Base-by-base conservation (phyloP, 2,329 filamentous ascomycete genomes). In the Pseudogymnoascus sp. region DNA sequence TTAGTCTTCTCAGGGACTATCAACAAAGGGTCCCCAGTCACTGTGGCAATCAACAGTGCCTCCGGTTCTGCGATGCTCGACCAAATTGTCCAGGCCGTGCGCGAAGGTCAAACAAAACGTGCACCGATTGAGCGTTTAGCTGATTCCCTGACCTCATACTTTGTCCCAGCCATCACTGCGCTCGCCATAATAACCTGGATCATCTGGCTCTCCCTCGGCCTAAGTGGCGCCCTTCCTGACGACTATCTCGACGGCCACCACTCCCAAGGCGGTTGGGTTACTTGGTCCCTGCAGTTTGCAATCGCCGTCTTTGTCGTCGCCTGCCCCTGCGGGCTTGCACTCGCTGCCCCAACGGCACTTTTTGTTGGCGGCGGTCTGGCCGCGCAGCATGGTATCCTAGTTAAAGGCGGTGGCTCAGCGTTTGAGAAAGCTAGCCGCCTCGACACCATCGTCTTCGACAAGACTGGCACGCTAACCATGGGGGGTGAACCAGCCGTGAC, bases 261-360 rank as follows among this genome's bases (percentile, higher is more conserved):
- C 1, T 56, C 50, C 10, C 50, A 56, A 10, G 86, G 86, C n/a
- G 84, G 86, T 8, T 89, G 87, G 84, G 81, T 84, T 0, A 82
- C 87, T 1, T 93, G 90, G 79, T 88, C 89, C 2, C 81, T 95
- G 50, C 87, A 90, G 66, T 95, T 93, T 79, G 89, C 83, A 1
- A 86, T 86, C 61, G 81, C 83, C 6, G 82, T 85, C 19, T 84
- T 86, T 63, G 81, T 86, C 28, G 79, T 85, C 53, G 83, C 83
- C 0, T 86, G 83, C 67, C 83, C 83, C n/a, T 86, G 83, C 68
- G 83, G 83, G 11, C 79, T 86, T 59, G 83, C 81, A 22, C 77
- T 86, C 16, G 83, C 83, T 24, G 82, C 83, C 11, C 83, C 83
- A 2, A 85, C 83, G 4, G 83, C 83, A 10, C 72, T 86, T 1